Evolutionary conservation across 768 basidiomycete species (phyloP).

Genomic region (Serendipita vermifera): DNA sequence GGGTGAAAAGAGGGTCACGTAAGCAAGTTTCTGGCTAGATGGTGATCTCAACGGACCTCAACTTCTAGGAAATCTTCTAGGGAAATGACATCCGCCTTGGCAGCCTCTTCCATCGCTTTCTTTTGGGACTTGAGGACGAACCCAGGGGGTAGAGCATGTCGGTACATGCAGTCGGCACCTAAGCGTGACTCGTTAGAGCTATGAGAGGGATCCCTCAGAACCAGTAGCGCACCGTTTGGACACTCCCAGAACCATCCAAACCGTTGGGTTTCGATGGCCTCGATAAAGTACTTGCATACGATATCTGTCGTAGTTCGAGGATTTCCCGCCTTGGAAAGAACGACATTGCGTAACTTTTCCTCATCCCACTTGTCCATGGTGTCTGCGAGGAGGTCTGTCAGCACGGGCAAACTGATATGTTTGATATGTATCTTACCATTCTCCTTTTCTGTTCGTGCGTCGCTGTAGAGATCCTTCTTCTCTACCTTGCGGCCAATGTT

Average conservation of each 20-base stretch:
- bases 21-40: no score
- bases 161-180: slow-evolving; percentile 71
- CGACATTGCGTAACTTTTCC: slow-evolving; percentile 80
- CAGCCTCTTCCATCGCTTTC: slow-evolving; percentile 84
- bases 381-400: slow-evolving; percentile 35
- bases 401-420: slow-evolving; percentile 1
- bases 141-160: slow-evolving; percentile 90
- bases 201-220: no score
- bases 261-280: slow-evolving; percentile 86
- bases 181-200: slow-evolving; percentile 8
- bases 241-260: slow-evolving; percentile 97
- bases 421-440: slow-evolving; percentile 35
- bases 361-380: slow-evolving; percentile 99
- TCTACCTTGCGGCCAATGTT: slow-evolving; percentile 83
- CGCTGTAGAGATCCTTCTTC: slow-evolving; percentile 91
- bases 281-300: slow-evolving; percentile 94
- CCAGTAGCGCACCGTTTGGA: slow-evolving; percentile 52
- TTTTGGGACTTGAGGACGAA: slow-evolving; percentile 90
- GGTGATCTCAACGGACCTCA: slow-evolving; percentile 44
- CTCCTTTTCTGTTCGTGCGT: slow-evolving; percentile 68
- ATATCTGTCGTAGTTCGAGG: slow-evolving; percentile 90
- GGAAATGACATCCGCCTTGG: slow-evolving; percentile 78
- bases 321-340: slow-evolving; percentile 77
- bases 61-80: slow-evolving; percentile 96
- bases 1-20: neutral